Percentiles rank a stretch among this genome's conserved stretches.
phyloP scores from a whole-genome alignment of 1,284 basidiomycete genomes.

The Moesziomyces sp. region DNA sequence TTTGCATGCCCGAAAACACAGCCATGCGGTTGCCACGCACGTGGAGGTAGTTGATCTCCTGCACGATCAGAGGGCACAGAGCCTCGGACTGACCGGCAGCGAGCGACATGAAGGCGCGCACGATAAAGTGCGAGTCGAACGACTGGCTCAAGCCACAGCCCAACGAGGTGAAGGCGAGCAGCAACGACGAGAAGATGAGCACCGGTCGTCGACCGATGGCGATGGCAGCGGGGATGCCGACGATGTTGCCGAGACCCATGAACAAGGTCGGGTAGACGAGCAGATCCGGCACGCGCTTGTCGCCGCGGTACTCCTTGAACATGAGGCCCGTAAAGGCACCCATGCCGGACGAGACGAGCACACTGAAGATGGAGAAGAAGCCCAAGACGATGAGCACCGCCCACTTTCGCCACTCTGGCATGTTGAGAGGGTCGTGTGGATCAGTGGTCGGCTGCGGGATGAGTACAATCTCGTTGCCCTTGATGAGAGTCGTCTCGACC shows the following conservation, averaged over 20 bases:
- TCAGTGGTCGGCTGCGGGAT: slow-evolving; percentile 4
- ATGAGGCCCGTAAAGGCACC: slow-evolving; percentile 3
- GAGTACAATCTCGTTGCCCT: slow-evolving; percentile 5
- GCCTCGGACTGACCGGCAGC: slow-evolving; percentile 9
- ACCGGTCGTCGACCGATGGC: slow-evolving; percentile 8
- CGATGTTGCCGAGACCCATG: slow-evolving; percentile 8
- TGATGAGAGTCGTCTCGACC: neutral
- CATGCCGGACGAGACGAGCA: slow-evolving; percentile 9
- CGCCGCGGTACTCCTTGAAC: slow-evolving; percentile 3
- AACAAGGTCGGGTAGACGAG: slow-evolving; percentile 9
- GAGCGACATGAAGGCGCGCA: slow-evolving; percentile 5
- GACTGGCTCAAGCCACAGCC: slow-evolving; percentile 6
- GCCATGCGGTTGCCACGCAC: slow-evolving; percentile 9
- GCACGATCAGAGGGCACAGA: slow-evolving; percentile 5
- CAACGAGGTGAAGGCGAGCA: slow-evolving; percentile 10
- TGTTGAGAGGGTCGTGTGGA: slow-evolving; percentile 10
- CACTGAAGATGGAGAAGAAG: slow-evolving; percentile 9
- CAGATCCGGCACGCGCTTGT: slow-evolving; percentile 1
- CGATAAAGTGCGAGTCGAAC: slow-evolving; percentile 5
- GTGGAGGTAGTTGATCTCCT: slow-evolving; percentile 11
- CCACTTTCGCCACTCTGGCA: slow-evolving; percentile 10
- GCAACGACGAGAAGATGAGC: slow-evolving; percentile 6
- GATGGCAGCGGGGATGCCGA: slow-evolving; percentile 3
- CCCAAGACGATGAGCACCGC: neutral
- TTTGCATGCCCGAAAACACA: slow-evolving; percentile 8